Evolutionary conservation across 2,329 filamentous ascomycete species (phyloP), one percentile per base, ranked within the genome.

Genomic region (Fusarium sp.): DNA sequence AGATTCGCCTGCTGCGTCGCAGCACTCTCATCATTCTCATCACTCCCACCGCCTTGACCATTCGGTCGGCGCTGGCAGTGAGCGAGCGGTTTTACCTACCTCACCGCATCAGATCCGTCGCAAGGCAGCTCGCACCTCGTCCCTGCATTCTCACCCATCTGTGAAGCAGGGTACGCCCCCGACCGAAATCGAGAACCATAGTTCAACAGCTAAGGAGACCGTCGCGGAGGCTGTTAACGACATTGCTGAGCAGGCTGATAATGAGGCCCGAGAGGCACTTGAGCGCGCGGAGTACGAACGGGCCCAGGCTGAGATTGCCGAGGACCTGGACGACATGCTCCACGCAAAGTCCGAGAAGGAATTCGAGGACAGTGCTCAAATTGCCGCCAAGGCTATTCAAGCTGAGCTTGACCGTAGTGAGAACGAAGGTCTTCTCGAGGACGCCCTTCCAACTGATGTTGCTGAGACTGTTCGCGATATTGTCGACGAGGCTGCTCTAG

Each of bases 171-270:
- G 70, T 17, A 75, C 78, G 1, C 77, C 78, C 28, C 71, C 76
- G 0, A 71, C 72, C 40, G 78, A 79, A 19, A 73, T 74, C 40
- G 77, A 75, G 32, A 71, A 68, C 53, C 71, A 73, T 41, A 67
- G 65, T 46, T 64, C 73, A 28, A 63, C 64, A 78, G 90, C 87
- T 53, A 87, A 83, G 68, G 90, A 93, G 77, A 91, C 89, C 49
- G 91, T 96, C 30, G 84, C 90, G 20, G 88, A 92, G 56, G 89
- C 91, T 26, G 83, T 94, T 40, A 86, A 83, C 68, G 89, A 89
- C 41, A 82, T 94, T 67, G 91, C 90, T 43, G 77, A 77, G 49
- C 79, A 81, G 70, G 84, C 79, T 20, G 80, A 86, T 62, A 77
- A 79, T 9, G 83, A 86, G 73, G 89, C 91, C 4, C 88, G 89